These are phyloP conservation scores for Plectosphaerella sp. DNA, from an alignment of 2,329 filamentous ascomycete species.

Conservation along the genomic window DNA sequence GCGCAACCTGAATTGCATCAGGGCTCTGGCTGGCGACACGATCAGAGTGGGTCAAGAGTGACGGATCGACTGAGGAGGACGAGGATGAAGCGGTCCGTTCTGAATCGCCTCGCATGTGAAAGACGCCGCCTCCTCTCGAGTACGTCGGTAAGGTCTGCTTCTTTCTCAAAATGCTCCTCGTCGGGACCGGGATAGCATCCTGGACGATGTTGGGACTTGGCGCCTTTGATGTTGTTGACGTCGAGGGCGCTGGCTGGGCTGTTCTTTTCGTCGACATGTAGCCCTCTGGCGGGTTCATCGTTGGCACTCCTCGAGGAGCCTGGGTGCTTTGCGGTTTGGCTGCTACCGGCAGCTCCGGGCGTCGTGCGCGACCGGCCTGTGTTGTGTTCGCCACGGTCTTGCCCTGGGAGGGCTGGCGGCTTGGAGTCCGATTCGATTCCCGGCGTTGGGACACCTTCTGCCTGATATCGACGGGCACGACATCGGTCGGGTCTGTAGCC, in stretches of 20 bases:
- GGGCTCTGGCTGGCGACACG: constrained; percentile 38
- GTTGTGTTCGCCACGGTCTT: constrained; percentile 29
- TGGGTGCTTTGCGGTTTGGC: constrained; percentile 33
- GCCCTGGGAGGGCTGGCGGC: constrained; percentile 11
- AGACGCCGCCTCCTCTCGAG: constrained; percentile 25
- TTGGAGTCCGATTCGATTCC: background rate
- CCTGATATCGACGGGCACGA: background rate
- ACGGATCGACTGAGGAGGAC: constrained; percentile 26
- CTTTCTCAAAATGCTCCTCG: constrained; percentile 41
- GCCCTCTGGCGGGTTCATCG: too few relatives aligned
- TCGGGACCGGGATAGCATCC: constrained; percentile 23
- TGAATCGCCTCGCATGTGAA: constrained; percentile 27
- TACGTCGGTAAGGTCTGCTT: constrained; percentile 44
- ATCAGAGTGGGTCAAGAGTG: constrained; percentile 31
- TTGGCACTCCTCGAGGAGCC: constrained; percentile 31
- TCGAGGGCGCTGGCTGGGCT: too few relatives aligned
- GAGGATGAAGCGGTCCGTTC: constrained; percentile 37
- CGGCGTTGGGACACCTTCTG: background rate
- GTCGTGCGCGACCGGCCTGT: constrained; percentile 24
- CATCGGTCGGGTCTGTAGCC: background rate
- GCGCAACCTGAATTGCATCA: constrained; percentile 35
- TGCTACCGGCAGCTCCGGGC: constrained; percentile 18
- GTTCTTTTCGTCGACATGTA: too few relatives aligned
- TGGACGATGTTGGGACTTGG: constrained; percentile 28
- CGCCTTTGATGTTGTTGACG: constrained; percentile 18